Conservation (phyloP, 805 yeast species). For the Gaillardinia entomophila region DNA sequence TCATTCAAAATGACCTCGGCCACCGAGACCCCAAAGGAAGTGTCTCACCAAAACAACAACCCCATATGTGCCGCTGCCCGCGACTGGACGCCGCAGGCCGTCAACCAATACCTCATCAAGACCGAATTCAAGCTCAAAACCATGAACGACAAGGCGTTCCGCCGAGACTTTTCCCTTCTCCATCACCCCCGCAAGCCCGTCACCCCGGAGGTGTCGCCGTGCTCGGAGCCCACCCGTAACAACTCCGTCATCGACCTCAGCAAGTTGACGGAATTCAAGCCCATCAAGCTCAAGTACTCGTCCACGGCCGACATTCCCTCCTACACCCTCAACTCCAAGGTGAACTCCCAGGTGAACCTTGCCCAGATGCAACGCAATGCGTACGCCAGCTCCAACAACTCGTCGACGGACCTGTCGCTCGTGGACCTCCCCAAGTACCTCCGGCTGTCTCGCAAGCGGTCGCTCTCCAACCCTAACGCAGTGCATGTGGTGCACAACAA, state of each 20-base stretch:
- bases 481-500: conserved; percentile 9
- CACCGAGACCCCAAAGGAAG: conserved; percentile 3
- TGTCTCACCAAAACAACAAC: conserved; percentile 11
- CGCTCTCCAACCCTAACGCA: conserved; percentile 18
- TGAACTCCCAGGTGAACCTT: conserved; percentile 34
- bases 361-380: conserved; percentile 12
- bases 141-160: conserved; percentile 35
- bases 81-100: conserved; percentile 30
- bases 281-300: conserved; percentile 34
- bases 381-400: conserved; percentile 1
- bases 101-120: conserved; percentile 22
- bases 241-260: conserved; percentile 37
- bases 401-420: conserved; percentile 17
- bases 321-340: conserved; percentile 31
- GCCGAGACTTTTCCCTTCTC: conserved; percentile 20
- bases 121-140: conserved; percentile 29
- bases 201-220: conserved; percentile 39
- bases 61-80: conserved; percentile 37
- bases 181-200: conserved; percentile 29
- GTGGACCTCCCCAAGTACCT: conserved; percentile 18
- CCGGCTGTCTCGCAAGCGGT: conserved; percentile 10
- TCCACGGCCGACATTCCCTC: conserved; percentile 34
- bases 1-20: conserved; percentile 26
- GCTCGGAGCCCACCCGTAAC: conserved; percentile 33
- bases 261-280: conserved; percentile 27